Evolutionary conservation across 108 stramenopile genomes (phyloP), one percentile per base, ranked within the genome.

Genomic region (Phaeodactylum tricornutum): DNA sequence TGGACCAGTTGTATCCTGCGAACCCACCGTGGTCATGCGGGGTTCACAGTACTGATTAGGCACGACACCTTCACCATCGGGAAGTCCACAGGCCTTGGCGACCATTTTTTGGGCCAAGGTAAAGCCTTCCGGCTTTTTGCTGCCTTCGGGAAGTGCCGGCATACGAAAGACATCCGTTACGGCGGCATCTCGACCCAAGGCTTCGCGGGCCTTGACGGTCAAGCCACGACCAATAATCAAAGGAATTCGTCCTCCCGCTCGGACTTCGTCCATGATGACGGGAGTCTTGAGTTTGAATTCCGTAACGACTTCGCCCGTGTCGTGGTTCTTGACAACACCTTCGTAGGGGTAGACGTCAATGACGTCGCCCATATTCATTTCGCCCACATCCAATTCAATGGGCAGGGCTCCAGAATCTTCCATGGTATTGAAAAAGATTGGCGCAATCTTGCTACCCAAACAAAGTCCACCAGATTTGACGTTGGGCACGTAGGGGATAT

Each of bases 351-450:
- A 84, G 35, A 96, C 86, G 57, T 88, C 92, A 56, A 96, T 90
- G 55, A 92, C 90, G 59, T 92, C 88, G n/a, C 95, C 95, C 77
- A 74, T 96, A 66, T 84, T 69, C 57, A 96, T 58, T 35, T 78
- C 53, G 20, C 34, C 48, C 11, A 96, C 95, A 55, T 86, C 80
- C 66, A 96, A 67, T 57, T 96, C 95, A 54, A 96, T 87, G 36
- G 95, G 95, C 17, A 96, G 64, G n/a, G 95, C 82, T 30, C 95
- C 95, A 14, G 88, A 86, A 66, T 96, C 95, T 70, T 96, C 91
- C 88, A 93, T 93, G 64, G 95, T 96, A 61, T 96, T 96, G 73
- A 84, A 96, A 69, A 96, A 96, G 47, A 96, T 96, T 36, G 95
- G 95, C 20, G 95, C 95, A 64, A 96, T 96, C 81, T 96, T 96